Evolutionary conservation across 2,329 filamentous ascomycete species (phyloP).

Genomic region (Microsporum canis): DNA sequence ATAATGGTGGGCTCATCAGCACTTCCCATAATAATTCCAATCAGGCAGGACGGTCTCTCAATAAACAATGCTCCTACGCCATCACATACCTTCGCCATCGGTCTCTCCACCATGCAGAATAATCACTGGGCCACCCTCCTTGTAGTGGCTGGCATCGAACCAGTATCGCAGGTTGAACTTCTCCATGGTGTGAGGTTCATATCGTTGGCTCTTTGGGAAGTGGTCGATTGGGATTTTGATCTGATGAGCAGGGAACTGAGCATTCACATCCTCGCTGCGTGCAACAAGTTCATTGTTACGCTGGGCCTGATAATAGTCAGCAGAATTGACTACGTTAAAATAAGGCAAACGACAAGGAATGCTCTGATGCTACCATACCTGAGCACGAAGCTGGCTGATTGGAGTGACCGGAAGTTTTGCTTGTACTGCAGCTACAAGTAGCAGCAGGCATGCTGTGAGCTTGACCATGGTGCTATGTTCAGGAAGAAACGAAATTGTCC

Average conservation of each 20-base stretch:
- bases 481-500: background rate
- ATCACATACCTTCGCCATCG: constrained; percentile 27
- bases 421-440: constrained; percentile 8
- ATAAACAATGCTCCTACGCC: background rate
- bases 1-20: constrained; percentile 21
- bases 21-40: background rate
- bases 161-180: constrained; percentile 66
- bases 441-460: constrained; percentile 8
- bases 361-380: background rate
- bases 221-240: constrained; percentile 58
- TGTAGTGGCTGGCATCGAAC: constrained; percentile 68
- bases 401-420: constrained; percentile 8
- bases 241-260: constrained; percentile 39
- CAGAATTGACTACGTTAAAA: background rate
- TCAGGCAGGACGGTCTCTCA: background rate
- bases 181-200: constrained; percentile 62
- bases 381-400: constrained; percentile 1
- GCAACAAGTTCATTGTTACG: background rate
- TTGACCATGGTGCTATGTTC: constrained; percentile 9
- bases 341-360: background rate
- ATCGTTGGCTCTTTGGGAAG: constrained; percentile 67
- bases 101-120: constrained; percentile 65
- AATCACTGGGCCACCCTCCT: constrained; percentile 67
- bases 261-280: constrained; percentile 12
- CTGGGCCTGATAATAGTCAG: background rate